Evolutionary conservation across 2,329 filamentous ascomycete species (phyloP).

Genomic region (Penicillium thymicola): DNA sequence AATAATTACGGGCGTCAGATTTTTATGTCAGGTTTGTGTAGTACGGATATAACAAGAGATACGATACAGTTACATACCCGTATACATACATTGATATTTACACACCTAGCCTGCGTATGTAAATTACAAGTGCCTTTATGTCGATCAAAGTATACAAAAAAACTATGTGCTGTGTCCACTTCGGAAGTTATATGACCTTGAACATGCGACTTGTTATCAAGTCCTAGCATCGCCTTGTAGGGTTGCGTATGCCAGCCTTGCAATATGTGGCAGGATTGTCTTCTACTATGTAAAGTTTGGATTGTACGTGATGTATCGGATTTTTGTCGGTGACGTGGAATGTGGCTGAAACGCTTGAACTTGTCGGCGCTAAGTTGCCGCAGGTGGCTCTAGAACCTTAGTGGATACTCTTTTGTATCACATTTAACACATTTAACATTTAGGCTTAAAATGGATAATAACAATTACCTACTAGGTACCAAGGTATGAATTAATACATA

Average conservation of each 20-base stretch:
- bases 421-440: neutral
- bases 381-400: neutral
- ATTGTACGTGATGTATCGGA: neutral
- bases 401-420: neutral
- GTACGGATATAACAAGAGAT: neutral
- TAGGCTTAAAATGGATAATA: neutral
- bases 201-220: neutral
- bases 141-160: neutral
- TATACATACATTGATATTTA: neutral
- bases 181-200: neutral
- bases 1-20: neutral
- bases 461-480: no score
- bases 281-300: neutral
- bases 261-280: neutral
- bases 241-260: neutral
- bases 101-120: no score
- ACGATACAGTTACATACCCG: neutral
- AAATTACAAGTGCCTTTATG: neutral
- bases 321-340: neutral
- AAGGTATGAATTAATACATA: no score
- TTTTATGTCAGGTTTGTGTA: neutral
- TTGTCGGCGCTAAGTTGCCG: neutral
- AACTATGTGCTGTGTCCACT: neutral
- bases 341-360: conserved; percentile 1
- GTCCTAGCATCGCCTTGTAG: neutral